phyloP scores from a whole-genome alignment of 768 basidiomycete genomes.

The Vararia minispora region DNA sequence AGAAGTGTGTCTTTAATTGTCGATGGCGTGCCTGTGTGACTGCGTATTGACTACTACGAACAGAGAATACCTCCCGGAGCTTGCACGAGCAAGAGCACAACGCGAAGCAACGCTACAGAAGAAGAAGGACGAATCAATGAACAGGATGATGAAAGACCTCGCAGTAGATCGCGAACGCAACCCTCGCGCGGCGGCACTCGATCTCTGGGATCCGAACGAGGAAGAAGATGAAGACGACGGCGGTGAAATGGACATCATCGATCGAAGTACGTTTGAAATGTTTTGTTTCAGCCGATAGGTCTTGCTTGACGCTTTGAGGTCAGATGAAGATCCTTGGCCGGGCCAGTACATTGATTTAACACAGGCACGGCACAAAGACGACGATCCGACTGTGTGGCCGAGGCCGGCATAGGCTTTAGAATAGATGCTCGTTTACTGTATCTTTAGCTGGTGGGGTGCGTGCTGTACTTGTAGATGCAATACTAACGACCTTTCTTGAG shows the following conservation, averaged over 20 bases:
- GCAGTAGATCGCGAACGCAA: slow-evolving; percentile 58
- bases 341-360: slow-evolving; percentile 72
- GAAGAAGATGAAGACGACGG: slow-evolving; percentile 42
- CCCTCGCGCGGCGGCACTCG: slow-evolving; percentile 41
- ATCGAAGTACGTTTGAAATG: slow-evolving; percentile 44
- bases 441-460: slow-evolving; percentile 5
- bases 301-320: slow-evolving; percentile 5
- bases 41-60: slow-evolving; percentile 1
- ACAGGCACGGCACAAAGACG: slow-evolving; percentile 39
- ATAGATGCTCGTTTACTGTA: slow-evolving; percentile 6
- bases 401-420: slow-evolving; percentile 42
- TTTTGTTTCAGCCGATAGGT: slow-evolving; percentile 1
- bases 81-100: slow-evolving; percentile 54
- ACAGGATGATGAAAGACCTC: slow-evolving; percentile 70
- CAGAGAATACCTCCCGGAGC: slow-evolving; percentile 89
- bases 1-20: slow-evolving; percentile 43
- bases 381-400: slow-evolving; percentile 60
- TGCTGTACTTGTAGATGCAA: no score
- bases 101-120: slow-evolving; percentile 55
- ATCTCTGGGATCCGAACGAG: slow-evolving; percentile 54
- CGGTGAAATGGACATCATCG: slow-evolving; percentile 46
- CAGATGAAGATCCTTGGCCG: slow-evolving; percentile 61
- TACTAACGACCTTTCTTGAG: no score
- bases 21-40: not conserved
- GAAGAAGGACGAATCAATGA: slow-evolving; percentile 67